phyloP scores from a whole-genome alignment of 108 stramenopile genomes.

The Seminavis robusta region DNA sequence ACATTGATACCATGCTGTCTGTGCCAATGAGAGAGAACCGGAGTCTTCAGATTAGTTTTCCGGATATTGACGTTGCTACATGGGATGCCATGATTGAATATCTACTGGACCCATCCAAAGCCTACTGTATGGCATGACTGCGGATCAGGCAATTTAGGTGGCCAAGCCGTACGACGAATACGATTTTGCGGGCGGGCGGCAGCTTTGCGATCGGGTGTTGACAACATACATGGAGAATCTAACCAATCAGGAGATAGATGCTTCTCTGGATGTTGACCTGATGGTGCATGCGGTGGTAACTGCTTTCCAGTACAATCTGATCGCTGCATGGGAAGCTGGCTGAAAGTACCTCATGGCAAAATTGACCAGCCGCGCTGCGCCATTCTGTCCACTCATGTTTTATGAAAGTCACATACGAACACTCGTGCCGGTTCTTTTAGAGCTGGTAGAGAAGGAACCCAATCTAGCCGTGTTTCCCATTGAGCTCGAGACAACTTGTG shows the following conservation, averaged over 20 bases:
- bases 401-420: too few species aligned
- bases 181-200: not conserved
- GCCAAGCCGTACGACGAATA: not conserved
- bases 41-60: not conserved
- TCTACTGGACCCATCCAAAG: not conserved
- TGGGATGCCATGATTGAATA: slow-evolving; percentile 8
- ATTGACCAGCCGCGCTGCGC: too few species aligned
- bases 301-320: not conserved
- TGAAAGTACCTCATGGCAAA: not conserved
- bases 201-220: not conserved
- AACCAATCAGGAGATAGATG: not conserved
- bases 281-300: not conserved
- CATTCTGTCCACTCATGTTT: too few species aligned
- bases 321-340: not conserved
- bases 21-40: not conserved
- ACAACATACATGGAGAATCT: not conserved
- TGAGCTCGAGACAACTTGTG: too few species aligned
- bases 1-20: slow-evolving; percentile 13
- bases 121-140: slow-evolving; percentile 1
- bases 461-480: too few species aligned
- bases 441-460: too few species aligned
- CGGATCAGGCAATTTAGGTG: not conserved
- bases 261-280: slow-evolving; percentile 3
- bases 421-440: too few species aligned
- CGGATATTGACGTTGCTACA: slow-evolving; percentile 3